Evolutionary conservation across 805 yeast genomes (phyloP).

Genomic region (Cyberlindnera xylosilytica): DNA sequence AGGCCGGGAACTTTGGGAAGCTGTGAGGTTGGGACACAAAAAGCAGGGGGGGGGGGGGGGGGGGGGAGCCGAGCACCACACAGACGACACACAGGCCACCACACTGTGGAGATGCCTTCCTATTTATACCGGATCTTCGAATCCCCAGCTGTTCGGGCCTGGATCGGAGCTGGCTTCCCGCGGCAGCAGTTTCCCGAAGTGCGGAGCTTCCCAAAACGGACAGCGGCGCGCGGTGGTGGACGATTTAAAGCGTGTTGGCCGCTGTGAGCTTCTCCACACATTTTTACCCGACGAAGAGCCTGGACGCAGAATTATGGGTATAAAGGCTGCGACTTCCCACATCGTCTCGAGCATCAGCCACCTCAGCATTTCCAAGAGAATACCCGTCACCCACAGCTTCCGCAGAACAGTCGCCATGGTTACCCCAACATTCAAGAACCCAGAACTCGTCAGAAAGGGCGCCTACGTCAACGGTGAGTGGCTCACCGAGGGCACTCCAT

Average conservation of each 20-base stretch:
- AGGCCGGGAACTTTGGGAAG: too few relatives aligned
- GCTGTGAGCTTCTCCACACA: neutral
- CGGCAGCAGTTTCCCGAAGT: neutral
- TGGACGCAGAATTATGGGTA: neutral
- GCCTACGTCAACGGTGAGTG: constrained; percentile 75
- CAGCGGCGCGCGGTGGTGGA: neutral
- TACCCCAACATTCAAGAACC: constrained; percentile 31
- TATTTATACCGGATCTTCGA: too few relatives aligned
- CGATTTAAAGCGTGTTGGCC: neutral
- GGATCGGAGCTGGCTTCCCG: neutral
- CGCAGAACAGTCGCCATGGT: constrained; percentile 5
- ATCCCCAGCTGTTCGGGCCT: too few relatives aligned
- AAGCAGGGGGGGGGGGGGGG: too few relatives aligned
- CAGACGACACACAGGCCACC: too few relatives aligned
- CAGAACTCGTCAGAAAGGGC: constrained; percentile 52
- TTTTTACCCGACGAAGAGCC: neutral
- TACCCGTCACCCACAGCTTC: too few relatives aligned
- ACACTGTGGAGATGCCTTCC: too few relatives aligned
- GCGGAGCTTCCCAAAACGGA: neutral
- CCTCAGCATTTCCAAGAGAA: too few relatives aligned
- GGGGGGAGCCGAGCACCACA: too few relatives aligned
- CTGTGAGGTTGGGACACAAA: too few relatives aligned
- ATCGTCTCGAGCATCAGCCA: too few relatives aligned
- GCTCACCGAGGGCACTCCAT: constrained; percentile 46
- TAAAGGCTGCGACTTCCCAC: too few relatives aligned